Base-by-base conservation (phyloP, 1,139 yeast genomes). In the Blastobotrys proliferans region DNA sequence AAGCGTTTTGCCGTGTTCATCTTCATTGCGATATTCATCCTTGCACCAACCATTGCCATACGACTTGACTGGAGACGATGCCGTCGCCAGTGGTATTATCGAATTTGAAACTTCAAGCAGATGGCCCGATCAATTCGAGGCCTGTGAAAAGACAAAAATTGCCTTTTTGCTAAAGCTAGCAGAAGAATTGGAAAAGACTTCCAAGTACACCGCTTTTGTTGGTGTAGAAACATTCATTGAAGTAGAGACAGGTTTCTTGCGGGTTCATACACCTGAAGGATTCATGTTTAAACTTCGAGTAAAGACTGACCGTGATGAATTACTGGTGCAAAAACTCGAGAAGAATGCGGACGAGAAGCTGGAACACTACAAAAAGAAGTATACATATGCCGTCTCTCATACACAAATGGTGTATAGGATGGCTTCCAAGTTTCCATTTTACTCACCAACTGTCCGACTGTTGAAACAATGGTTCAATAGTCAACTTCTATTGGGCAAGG, bases 81-180 rank as follows among this genome's bases (percentile, higher is more conserved):
- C 83, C 54, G 78, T 86, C 71, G 86, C 84, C 52, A 88, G 83
- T 40, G 80, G 82, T 20, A 73, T 90, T 10, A 63, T 94, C 37
- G 95, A 88, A 63, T 87, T 94, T 63, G 98, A 94, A 66, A 71
- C 85, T 3, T 84, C 96, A 1, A 73, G 79, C n/a, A 79, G 81
- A 62, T 94, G 98, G 99, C 98, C 99, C 1, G 95, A 86, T 63
- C 96, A 92, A 61, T 62, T 87, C 4, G 68, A 73, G 28, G 90
- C 97, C 0, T 68, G 88, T 46, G 98, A 92, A 60, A 81, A 83
- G 56, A 84, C 95, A 14, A 94, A 94, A 60, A 76, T 92, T 29
- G 98, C 97, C 5, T 86, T 94, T 54, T 67, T 92, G 53, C 62
- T 94, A 40, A 83, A 84, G 54, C 76, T 90, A 14, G 74, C 77